Percentiles rank a stretch among this genome's conserved stretches.
Conservation (phyloP, 2,329 filamentous ascomycete species). For the Pseudopyricularia cyperi region DNA sequence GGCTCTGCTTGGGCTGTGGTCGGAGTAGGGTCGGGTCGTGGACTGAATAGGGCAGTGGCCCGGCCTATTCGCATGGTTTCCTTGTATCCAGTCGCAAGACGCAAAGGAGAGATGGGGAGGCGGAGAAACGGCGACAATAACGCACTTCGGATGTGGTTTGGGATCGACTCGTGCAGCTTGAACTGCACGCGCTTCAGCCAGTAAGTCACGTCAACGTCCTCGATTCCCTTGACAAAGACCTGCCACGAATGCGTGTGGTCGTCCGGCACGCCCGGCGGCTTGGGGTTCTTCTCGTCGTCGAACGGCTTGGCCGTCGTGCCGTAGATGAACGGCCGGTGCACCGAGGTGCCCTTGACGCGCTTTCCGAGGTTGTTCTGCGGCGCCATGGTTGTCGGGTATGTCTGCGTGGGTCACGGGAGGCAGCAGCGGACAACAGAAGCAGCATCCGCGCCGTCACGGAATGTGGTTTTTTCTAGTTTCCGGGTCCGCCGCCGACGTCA, state of each 20-base stretch:
- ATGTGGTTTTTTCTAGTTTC: too few species aligned
- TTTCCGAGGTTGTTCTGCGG: conserved; percentile 45
- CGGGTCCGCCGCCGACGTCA: too few species aligned
- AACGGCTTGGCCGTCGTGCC: conserved; percentile 71
- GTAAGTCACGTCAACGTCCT: conserved; percentile 82
- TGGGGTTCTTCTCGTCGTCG: conserved; percentile 64
- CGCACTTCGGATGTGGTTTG: conserved; percentile 71
- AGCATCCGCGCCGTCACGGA: too few species aligned
- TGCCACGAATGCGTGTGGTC: conserved; percentile 97
- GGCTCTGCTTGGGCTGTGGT: neutral
- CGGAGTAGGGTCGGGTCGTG: too few species aligned
- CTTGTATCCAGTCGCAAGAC: too few species aligned
- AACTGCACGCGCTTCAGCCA: conserved; percentile 97
- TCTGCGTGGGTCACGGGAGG: too few species aligned
- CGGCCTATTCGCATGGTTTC: too few species aligned
- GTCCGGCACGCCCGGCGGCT: conserved; percentile 62
- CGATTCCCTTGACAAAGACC: conserved; percentile 82
- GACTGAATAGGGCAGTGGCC: too few species aligned
- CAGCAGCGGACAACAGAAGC: too few species aligned
- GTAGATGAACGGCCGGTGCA: conserved; percentile 55
- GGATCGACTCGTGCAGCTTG: conserved; percentile 94
- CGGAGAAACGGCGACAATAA: neutral
- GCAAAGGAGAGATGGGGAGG: too few species aligned
- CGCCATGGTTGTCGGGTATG: conserved; percentile 31
- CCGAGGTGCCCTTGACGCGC: conserved; percentile 52